Conservation (phyloP, 2,329 filamentous ascomycete genomes). For the Penicillium concentricum region DNA sequence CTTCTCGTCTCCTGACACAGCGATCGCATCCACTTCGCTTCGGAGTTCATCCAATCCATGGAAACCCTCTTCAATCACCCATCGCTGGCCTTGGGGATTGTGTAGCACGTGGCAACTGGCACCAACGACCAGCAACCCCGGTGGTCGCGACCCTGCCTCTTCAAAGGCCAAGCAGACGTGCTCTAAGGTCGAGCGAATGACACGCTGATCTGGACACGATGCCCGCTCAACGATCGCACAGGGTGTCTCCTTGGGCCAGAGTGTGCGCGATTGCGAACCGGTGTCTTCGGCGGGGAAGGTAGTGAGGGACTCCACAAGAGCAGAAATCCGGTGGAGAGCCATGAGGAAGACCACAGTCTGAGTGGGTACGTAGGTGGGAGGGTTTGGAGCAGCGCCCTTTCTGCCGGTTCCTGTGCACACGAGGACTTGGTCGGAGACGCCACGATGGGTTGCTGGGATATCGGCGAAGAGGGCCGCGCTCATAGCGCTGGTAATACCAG, state of each 20-base stretch:
- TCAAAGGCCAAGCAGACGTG: constrained; percentile 81
- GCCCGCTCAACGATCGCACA: constrained; percentile 93
- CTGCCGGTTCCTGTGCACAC: constrained; percentile 96
- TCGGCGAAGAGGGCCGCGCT: constrained; percentile 83
- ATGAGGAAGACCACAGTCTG: constrained; percentile 93
- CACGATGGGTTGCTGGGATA: constrained; percentile 84
- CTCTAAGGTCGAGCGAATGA: constrained; percentile 82
- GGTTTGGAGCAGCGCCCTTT: constrained; percentile 78
- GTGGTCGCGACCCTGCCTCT: constrained; percentile 82
- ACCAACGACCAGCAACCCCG: constrained; percentile 83
- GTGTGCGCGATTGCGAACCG: constrained; percentile 19
- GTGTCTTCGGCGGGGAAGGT: constrained; percentile 29
- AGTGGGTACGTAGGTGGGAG: constrained; percentile 72
- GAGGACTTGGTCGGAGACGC: constrained; percentile 86
- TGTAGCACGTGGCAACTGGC: constrained; percentile 77
- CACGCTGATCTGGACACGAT: constrained; percentile 88
- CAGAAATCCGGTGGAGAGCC: constrained; percentile 81
- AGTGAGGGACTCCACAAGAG: constrained; percentile 70
- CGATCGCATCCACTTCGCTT: constrained; percentile 21
- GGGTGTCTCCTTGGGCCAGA: constrained; percentile 75
- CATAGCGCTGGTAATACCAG: constrained; percentile 85
- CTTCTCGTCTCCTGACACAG: constrained; percentile 12
- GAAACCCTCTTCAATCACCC: constrained; percentile 88
- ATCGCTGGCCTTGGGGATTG: constrained; percentile 60
- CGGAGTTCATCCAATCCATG: constrained; percentile 62